Base-by-base conservation (phyloP, 306 rosid genomes). In the Vigna angularis region DNA sequence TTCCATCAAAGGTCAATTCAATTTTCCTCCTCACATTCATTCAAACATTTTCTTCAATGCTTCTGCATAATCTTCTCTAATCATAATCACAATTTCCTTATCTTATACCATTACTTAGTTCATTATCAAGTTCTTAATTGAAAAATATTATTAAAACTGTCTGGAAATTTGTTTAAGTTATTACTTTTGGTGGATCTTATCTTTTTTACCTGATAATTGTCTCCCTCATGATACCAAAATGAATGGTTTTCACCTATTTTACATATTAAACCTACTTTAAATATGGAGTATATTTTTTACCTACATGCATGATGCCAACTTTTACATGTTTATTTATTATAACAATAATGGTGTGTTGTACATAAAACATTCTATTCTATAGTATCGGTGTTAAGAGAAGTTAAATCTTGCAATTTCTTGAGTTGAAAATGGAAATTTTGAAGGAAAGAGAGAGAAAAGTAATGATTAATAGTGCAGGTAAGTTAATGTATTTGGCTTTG, bases 1-100 rank as follows among this genome's bases (percentile, higher is more conserved):
- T 80, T 71, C 88, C 16, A n/a, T 75, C 50, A 47, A 68, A 86
- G 94, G 91, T 85, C 24, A 49, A 36, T 26, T 73, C 72, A 83
- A 14, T 56, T 18, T 64, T 59, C 51, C 36, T 42, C 17, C 24
- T 26, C n/a, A 57, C 5, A 59, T 28, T 59, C 17, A 12, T 14
- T 13, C 28, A 1, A 20, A 55, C 30, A 9, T 20, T 3, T 20
- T 22, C 16, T 24, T 12, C 3, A 4, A 5, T 57, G 9, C 5
- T 20, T 57, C 12, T 24, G 0, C 13, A 7, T 28, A 61, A 28
- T 28, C 6, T 61, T 28, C 9, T 28, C 42, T 26, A 0, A 6
- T 61, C 68, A 32, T 2, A 15, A 32, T 7, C 16, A 6, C 6
- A 61, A 32, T 11, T 59, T 14, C 15, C 1, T 56, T 22, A 3